phyloP scores from a whole-genome alignment of 1,139 yeast species.

The Scheffersomyces titani region DNA sequence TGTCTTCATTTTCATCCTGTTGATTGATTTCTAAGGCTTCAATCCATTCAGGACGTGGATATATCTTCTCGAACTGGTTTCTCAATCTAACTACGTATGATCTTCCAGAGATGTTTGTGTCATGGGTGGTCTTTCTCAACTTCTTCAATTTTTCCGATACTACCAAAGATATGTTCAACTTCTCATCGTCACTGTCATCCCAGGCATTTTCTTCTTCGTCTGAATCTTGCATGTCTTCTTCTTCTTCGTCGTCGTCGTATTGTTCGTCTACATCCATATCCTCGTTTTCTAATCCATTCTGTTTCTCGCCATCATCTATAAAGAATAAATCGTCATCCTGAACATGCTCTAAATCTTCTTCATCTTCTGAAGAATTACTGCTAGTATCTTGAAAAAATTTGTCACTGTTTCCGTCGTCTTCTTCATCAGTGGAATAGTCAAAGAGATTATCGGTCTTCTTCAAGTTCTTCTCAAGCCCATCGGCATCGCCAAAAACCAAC shows the following conservation, averaged over 20 bases:
- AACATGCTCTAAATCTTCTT: conserved; percentile 34
- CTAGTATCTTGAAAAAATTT: conserved; percentile 32
- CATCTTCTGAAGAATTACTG: conserved; percentile 25
- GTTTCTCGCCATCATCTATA: conserved; percentile 56
- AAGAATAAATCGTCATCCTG: conserved; percentile 66
- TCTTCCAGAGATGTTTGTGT: conserved; percentile 60
- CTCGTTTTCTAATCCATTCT: conserved; percentile 28
- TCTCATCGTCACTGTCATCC: conserved; percentile 93
- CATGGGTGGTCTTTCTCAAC: conserved; percentile 64
- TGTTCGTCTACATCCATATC: conserved; percentile 42
- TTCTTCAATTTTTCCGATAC: conserved; percentile 67
- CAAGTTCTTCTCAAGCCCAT: conserved; percentile 73
- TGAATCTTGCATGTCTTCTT: conserved; percentile 34
- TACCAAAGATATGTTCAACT: conserved; percentile 59
- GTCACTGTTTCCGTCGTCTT: conserved; percentile 25
- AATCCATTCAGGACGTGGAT: conserved; percentile 90
- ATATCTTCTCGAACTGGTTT: conserved; percentile 81
- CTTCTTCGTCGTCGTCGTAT: conserved; percentile 22
- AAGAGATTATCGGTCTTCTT: conserved; percentile 58
- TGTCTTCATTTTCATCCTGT: conserved; percentile 24
- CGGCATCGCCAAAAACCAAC: conserved; percentile 85
- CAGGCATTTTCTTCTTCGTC: conserved; percentile 58
- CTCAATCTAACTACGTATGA: conserved; percentile 74
- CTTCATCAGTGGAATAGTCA: conserved; percentile 50
- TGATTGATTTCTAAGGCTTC: conserved; percentile 36